These are phyloP conservation scores for Candida buenavistaensis DNA, from an alignment of 1,139 yeast genomes.

Conservation along the genomic window DNA sequence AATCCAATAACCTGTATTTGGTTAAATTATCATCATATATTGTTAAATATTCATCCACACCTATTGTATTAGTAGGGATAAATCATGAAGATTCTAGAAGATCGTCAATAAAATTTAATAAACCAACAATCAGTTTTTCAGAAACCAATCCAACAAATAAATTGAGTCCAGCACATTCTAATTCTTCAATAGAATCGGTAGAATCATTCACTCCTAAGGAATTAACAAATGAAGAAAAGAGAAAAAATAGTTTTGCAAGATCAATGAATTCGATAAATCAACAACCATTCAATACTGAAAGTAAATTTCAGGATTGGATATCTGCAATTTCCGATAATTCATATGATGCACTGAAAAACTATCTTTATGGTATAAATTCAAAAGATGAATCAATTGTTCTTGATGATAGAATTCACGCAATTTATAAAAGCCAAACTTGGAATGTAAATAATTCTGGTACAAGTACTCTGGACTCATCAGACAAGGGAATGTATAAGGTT, in stretches of 20 bases:
- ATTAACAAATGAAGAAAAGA: conserved; percentile 9
- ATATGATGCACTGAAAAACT: conserved; percentile 24
- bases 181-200: conserved; percentile 15
- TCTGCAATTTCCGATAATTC: conserved; percentile 32
- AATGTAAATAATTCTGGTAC: neutral
- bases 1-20: conserved; percentile 24
- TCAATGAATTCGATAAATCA: neutral
- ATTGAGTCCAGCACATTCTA: conserved; percentile 1
- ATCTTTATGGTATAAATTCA: conserved; percentile 21
- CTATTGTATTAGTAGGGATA: conserved; percentile 39
- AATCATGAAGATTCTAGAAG: neutral
- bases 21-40: conserved; percentile 41
- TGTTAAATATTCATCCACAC: conserved; percentile 42
- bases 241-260: conserved; percentile 5
- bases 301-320: conserved; percentile 24
- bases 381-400: conserved; percentile 23
- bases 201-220: conserved; percentile 14
- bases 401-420: conserved; percentile 33
- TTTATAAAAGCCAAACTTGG: conserved; percentile 27
- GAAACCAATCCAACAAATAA: neutral
- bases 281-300: conserved; percentile 3
- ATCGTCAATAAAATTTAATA: neutral
- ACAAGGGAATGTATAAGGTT: conserved; percentile 37
- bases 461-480: conserved; percentile 8
- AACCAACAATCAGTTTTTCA: conserved; percentile 8